Percentiles rank a stretch among this genome's conserved stretches.
phyloP scores from a whole-genome alignment of 768 basidiomycete species.

The Hortiboletus campestris region DNA sequence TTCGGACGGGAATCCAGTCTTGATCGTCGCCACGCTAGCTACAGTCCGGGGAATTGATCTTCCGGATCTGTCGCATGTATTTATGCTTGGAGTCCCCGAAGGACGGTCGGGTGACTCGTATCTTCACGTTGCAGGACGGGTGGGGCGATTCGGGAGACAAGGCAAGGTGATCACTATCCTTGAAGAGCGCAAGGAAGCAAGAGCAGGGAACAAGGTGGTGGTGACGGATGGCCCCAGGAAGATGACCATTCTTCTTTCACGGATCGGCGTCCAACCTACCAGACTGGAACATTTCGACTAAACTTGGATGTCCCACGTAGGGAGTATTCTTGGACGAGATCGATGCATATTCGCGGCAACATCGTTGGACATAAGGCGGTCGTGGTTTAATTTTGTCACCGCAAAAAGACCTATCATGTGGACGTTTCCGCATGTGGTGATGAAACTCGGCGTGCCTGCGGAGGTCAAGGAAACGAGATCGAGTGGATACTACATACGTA shows the following conservation, averaged over 20 bases:
- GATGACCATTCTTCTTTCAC: constrained; percentile 45
- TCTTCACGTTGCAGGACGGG: constrained; percentile 69
- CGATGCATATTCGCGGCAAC: too few species aligned
- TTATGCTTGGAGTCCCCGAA: constrained; percentile 63
- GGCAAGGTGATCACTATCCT: constrained; percentile 70
- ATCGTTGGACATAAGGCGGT: too few species aligned
- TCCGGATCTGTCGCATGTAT: constrained; percentile 69
- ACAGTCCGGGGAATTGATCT: constrained; percentile 74
- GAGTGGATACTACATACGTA: not conserved
- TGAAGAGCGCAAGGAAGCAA: constrained; percentile 35
- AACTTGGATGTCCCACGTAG: not conserved
- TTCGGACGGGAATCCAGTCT: constrained; percentile 49
- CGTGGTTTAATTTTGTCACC: too few species aligned
- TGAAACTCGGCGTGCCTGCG: constrained; percentile 22
- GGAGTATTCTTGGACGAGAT: not conserved
- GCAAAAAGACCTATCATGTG: too few species aligned
- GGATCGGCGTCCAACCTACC: constrained; percentile 44
- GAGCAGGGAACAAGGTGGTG: constrained; percentile 26
- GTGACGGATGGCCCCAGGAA: constrained; percentile 36
- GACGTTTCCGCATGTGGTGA: not conserved
- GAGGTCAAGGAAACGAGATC: constrained; percentile 9
- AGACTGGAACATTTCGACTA: constrained; percentile 54
- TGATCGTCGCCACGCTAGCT: constrained; percentile 69
- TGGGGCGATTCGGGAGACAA: constrained; percentile 64
- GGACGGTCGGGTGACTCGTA: constrained; percentile 57